These are phyloP conservation scores for Trichoderma simmonsii DNA, from an alignment of 2,329 filamentous ascomycete genomes.

Conservation along the genomic window DNA sequence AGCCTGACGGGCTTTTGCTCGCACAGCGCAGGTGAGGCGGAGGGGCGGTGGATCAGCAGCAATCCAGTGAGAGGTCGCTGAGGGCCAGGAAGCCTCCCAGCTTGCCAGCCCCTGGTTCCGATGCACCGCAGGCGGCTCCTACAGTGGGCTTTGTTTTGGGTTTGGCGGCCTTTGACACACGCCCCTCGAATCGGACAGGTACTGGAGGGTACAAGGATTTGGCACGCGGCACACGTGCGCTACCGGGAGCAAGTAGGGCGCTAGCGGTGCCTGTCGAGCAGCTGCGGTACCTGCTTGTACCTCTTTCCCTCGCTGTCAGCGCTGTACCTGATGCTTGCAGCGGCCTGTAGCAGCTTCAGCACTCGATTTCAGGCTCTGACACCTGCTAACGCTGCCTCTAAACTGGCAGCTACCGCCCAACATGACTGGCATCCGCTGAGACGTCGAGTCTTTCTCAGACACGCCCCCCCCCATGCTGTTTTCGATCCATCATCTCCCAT, in stretches of 20 bases:
- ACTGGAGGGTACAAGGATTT: background rate
- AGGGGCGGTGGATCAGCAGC: slow-evolving; percentile 16
- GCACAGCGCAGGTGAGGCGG: slow-evolving; percentile 19
- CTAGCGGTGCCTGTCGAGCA: background rate
- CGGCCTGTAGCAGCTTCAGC: background rate
- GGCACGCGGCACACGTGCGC: slow-evolving; percentile 12
- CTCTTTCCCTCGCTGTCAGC: background rate
- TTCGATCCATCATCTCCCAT: slow-evolving; percentile 19
- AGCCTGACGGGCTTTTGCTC: slow-evolving; percentile 7
- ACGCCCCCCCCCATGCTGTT: slow-evolving; percentile 1
- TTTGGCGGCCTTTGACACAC: background rate
- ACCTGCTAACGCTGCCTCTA: background rate
- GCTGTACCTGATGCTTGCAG: background rate
- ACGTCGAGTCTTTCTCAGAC: background rate
- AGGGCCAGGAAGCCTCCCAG: background rate
- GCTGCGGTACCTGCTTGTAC: background rate
- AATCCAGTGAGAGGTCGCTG: slow-evolving; percentile 14
- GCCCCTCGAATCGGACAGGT: background rate
- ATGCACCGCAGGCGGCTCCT: slow-evolving; percentile 4
- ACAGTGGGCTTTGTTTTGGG: background rate
- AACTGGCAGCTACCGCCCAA: background rate
- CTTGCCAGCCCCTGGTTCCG: slow-evolving; percentile 8
- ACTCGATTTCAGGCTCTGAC: background rate
- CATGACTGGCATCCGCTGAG: background rate
- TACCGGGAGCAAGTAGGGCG: background rate